Evolutionary conservation across 2,329 filamentous ascomycete species (phyloP).

Genomic region (Exophiala phaeomuriformis): DNA sequence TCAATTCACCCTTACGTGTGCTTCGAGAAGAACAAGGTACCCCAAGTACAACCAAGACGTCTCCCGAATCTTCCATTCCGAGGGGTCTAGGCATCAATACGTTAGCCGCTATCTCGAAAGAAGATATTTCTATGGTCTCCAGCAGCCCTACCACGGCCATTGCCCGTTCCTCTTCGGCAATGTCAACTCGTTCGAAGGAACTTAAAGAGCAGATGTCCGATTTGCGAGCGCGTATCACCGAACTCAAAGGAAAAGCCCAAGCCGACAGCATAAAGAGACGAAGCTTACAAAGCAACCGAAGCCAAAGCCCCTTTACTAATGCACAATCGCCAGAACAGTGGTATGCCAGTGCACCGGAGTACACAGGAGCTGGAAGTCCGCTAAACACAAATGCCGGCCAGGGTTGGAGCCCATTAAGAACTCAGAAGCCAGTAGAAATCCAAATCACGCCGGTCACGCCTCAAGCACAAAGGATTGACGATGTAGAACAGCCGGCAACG

Average conservation of each 20-base stretch:
- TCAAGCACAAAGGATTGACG: conserved; percentile 14
- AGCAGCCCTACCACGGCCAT: conserved; percentile 17
- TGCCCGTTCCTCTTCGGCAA: conserved; percentile 16
- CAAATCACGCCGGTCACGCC: conserved; percentile 23
- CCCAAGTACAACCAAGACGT: conserved; percentile 23
- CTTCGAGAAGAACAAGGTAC: conserved; percentile 24
- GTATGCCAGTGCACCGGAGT: conserved; percentile 39
- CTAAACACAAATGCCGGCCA: conserved; percentile 33
- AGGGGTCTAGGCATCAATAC: conserved; percentile 26
- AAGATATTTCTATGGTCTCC: conserved; percentile 19
- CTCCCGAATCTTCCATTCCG: conserved; percentile 18
- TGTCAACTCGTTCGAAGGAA: conserved; percentile 34
- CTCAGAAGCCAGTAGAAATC: conserved; percentile 7
- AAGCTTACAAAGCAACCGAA: conserved; percentile 67
- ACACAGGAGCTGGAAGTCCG: conserved; percentile 31
- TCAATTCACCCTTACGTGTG: conserved; percentile 23
- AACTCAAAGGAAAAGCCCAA: conserved; percentile 66
- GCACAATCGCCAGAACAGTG: conserved; percentile 50
- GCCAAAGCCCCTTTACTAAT: conserved; percentile 71
- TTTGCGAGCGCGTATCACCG: conserved; percentile 77
- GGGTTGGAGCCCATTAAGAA: conserved; percentile 29
- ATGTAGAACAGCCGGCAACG: conserved; percentile 18
- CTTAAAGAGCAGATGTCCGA: conserved; percentile 80
- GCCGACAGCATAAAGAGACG: conserved; percentile 71
- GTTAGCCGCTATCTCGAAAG: conserved; percentile 14